Evolutionary conservation across 208 protist species (phyloP).

Genomic region (Leishmania gerbilli): DNA sequence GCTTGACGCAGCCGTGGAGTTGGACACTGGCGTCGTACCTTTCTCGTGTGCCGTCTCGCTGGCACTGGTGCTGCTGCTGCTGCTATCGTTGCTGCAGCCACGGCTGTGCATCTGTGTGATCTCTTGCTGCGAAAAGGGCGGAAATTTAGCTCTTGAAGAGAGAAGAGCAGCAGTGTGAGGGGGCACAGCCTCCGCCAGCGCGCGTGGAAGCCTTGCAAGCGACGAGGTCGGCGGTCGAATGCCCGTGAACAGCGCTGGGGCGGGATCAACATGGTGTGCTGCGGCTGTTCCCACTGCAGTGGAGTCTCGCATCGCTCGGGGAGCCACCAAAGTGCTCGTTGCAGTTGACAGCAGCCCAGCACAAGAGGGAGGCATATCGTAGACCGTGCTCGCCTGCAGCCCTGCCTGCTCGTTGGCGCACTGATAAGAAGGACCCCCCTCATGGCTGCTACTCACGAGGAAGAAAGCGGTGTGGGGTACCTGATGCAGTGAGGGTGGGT

Average conservation of each 20-base stretch:
- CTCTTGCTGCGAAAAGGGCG: neutral
- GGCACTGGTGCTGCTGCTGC: neutral
- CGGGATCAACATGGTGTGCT: neutral
- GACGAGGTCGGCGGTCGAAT: neutral
- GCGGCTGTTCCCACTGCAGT: neutral
- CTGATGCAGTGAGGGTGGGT: constrained; percentile 8
- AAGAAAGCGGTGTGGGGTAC: neutral
- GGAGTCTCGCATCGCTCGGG: neutral
- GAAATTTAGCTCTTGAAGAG: neutral
- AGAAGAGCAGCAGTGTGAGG: neutral
- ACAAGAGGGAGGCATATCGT: neutral
- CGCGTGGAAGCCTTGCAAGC: neutral
- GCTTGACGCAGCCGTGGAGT: neutral
- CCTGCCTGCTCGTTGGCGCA: neutral
- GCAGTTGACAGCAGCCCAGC: neutral
- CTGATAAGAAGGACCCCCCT: neutral
- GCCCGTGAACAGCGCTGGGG: neutral
- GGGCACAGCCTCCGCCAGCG: neutral
- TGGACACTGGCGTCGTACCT: neutral
- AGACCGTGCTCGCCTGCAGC: neutral
- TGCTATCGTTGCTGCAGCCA: neutral
- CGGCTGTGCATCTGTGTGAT: neutral
- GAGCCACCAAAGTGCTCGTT: neutral
- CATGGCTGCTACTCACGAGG: neutral
- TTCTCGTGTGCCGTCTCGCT: neutral